Conservation (phyloP, 2,329 filamentous ascomycete species). For the Calonectria naviculata region DNA sequence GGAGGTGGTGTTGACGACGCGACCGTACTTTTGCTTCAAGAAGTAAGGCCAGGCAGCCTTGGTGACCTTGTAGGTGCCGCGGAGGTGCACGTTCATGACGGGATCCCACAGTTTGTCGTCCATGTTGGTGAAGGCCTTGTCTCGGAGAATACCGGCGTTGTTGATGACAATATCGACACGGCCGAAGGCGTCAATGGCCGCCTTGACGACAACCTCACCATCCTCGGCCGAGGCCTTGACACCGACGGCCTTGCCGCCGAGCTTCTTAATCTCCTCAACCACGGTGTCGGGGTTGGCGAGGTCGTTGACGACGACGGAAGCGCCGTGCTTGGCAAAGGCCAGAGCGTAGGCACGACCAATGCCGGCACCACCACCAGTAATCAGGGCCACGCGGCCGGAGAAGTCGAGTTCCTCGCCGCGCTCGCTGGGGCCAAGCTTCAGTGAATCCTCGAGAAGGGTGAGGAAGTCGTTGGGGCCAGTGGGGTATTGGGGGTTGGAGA, state of each 20-base stretch:
- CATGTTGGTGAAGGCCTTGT: slow-evolving; percentile 99
- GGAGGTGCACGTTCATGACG: slow-evolving; percentile 91
- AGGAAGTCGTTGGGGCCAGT: slow-evolving; percentile 90
- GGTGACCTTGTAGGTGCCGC: slow-evolving; percentile 95
- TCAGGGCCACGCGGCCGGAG: slow-evolving; percentile 84
- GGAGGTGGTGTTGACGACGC: slow-evolving; percentile 95
- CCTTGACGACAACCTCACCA: slow-evolving; percentile 90
- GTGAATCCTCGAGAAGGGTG: slow-evolving; percentile 82
- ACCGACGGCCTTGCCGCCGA: slow-evolving; percentile 89
- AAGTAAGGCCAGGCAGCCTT: slow-evolving; percentile 99
- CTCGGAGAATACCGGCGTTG: slow-evolving; percentile 96
- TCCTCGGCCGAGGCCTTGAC: slow-evolving; percentile 96
- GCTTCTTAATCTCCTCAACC: slow-evolving; percentile 90
- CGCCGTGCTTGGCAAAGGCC: slow-evolving; percentile 86
- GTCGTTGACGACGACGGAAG: slow-evolving; percentile 93
- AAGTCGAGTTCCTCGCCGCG: slow-evolving; percentile 82
- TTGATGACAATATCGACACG: slow-evolving; percentile 96
- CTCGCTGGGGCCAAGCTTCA: slow-evolving; percentile 80
- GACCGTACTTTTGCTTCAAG: slow-evolving; percentile 98
- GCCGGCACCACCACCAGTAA: slow-evolving; percentile 90
- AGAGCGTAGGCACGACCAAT: slow-evolving; percentile 93
- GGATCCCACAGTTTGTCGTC: slow-evolving; percentile 93
- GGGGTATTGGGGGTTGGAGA: slow-evolving; percentile 83
- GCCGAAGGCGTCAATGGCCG: slow-evolving; percentile 91
- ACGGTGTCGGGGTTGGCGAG: slow-evolving; percentile 91